Base-by-base conservation (phyloP, 768 basidiomycete species). In the Tephrocybe sp. region DNA sequence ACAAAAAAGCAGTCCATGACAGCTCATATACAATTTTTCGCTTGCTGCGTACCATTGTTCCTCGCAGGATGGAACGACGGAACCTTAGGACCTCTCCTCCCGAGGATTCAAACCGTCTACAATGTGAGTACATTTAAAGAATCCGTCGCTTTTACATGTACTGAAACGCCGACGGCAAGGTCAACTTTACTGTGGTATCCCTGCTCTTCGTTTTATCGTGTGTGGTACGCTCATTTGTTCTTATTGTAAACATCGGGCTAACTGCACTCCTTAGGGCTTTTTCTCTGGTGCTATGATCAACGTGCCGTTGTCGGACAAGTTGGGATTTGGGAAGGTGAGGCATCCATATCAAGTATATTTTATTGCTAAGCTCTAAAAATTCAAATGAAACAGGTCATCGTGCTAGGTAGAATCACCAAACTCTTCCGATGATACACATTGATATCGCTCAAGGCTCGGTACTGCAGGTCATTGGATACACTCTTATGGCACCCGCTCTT, bases 61-160 rank as follows among this genome's bases (percentile, higher is more conserved):
- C 66, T 88, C 3, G 76, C 76, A 14, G 90, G 90, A 14, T 92
- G 88, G 88, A 89, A 86, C 59, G 90, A 90, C 64, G 85, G 83
- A 11, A 77, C 83, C 0, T 80, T 81, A 12, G 90, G 90, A 1
- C 88, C 90, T 1, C 66, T 93, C 17, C 66, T 93, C 4, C 90
- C 88, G 1, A 75, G 82, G 10, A 84, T 93, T 42, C 88, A 88
- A 63, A 64, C 66, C 6, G 76, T 59, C 70, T 90, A 73, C 59
- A 56, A 52, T 68, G 79, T 62, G 80, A 79, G 61, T 69, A 71
- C 58, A 79, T 78, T n/a, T n/a, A n/a, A n/a, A n/a, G n/a, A n/a
- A n/a, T n/a, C n/a, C n/a, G n/a, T n/a, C n/a, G n/a, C n/a, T n/a
- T n/a, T n/a, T 7, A 3, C n/a, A 28, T 18, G 11, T 20, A 12